Evolutionary conservation across 2,329 filamentous ascomycete genomes (phyloP).

Genomic region (Diaporthe sp.): DNA sequence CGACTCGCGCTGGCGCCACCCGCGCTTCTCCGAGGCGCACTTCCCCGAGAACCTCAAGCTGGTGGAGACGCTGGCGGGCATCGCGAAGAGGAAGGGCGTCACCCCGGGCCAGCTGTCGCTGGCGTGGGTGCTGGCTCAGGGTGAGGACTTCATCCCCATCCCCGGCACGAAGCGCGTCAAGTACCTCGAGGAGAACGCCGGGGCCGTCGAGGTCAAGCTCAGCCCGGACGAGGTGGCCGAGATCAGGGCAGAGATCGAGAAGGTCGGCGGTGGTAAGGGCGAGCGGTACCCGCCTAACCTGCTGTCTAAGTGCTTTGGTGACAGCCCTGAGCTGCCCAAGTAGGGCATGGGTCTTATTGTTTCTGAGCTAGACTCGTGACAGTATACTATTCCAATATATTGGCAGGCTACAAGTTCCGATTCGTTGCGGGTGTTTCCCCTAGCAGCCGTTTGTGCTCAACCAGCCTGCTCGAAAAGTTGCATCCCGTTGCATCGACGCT

Average conservation of each 20-base stretch:
- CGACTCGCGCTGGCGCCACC: constrained; percentile 53
- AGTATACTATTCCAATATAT: neutral
- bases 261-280: constrained; percentile 34
- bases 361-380: neutral
- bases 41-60: constrained; percentile 59
- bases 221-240: constrained; percentile 48
- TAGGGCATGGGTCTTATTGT: neutral
- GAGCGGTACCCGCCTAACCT: constrained; percentile 26
- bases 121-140: constrained; percentile 63
- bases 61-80: constrained; percentile 40
- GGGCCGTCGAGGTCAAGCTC: constrained; percentile 45
- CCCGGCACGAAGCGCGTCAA: constrained; percentile 47
- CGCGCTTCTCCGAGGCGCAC: constrained; percentile 57
- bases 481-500: neutral
- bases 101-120: constrained; percentile 63
- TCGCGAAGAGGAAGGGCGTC: constrained; percentile 47
- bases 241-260: constrained; percentile 50
- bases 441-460: neutral
- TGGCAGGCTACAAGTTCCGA: neutral
- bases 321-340: constrained; percentile 30
- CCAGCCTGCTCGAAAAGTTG: neutral
- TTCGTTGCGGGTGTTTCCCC: neutral
- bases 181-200: constrained; percentile 38
- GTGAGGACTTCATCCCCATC: constrained; percentile 52
- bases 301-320: constrained; percentile 28